A percentile compares a stretch with the other conserved stretches of the same genome.
Evolutionary conservation across 345 rosid genomes (phyloP).

Genomic region (Rhodamnia argentea): DNA sequence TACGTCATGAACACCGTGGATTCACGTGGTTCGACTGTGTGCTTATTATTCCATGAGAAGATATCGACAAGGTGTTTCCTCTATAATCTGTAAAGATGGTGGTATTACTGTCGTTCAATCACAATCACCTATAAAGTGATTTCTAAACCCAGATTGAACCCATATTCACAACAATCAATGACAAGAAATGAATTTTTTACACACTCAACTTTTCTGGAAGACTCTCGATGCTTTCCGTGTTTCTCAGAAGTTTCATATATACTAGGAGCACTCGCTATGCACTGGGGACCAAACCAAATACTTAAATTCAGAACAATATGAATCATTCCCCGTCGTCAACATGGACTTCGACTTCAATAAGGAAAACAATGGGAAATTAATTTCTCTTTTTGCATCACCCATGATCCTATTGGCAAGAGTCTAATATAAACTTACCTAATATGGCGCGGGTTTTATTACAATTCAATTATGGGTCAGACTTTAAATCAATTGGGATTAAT

Average conservation of each 20-base stretch:
- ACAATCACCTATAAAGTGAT: too few species aligned
- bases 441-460: background rate
- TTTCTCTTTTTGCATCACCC: background rate
- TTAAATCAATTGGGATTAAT: too few species aligned
- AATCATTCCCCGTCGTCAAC: background rate
- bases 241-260: background rate
- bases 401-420: background rate
- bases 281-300: background rate
- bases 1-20: fast-evolving
- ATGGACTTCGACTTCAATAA: background rate
- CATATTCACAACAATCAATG: background rate
- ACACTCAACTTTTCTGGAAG: background rate
- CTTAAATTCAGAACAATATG: too few species aligned
- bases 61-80: background rate
- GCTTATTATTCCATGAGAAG: background rate
- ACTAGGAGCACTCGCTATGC: background rate
- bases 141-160: background rate
- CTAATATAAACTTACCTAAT: background rate
- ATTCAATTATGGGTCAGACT: background rate
- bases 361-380: too few species aligned
- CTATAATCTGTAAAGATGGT: too few species aligned
- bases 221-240: background rate
- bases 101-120: background rate
- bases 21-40: background rate
- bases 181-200: background rate